Conservation (phyloP, 2,329 filamentous ascomycete species). For the Fusarium nurragi region DNA sequence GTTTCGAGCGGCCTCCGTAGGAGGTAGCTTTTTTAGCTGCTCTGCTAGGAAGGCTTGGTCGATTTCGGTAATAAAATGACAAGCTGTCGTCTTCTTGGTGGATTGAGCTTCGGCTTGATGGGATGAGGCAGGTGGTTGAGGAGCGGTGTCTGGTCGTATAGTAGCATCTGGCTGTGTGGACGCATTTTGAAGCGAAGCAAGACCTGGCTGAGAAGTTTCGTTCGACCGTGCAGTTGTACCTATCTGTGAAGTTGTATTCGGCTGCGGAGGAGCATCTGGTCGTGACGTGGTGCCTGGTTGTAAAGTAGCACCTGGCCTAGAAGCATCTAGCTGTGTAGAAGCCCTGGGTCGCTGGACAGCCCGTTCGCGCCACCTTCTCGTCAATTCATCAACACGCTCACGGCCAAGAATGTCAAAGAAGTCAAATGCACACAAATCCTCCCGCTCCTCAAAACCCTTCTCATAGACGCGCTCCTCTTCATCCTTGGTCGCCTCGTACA, state of each 20-base stretch:
- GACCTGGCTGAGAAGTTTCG: background rate
- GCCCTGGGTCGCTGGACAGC: background rate
- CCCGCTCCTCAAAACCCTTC: background rate
- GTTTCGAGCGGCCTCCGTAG: too few relatives aligned
- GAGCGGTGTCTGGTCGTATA: background rate
- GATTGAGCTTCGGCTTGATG: background rate
- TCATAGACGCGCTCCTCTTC: background rate
- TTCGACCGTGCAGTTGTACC: background rate
- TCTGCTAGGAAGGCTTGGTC: too few relatives aligned
- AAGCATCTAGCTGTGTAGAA: background rate
- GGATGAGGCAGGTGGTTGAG: background rate
- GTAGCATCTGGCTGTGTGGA: background rate
- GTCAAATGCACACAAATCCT: background rate
- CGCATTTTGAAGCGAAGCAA: background rate
- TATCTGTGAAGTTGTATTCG: background rate
- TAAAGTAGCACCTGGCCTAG: background rate
- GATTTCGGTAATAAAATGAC: too few relatives aligned
- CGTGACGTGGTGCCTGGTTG: background rate
- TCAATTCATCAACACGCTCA: background rate
- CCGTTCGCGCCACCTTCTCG: background rate
- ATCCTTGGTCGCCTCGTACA: background rate
- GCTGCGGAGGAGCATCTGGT: rapidly evolving
- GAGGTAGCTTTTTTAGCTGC: too few relatives aligned
- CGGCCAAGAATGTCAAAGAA: background rate
- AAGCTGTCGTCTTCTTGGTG: background rate